These are phyloP conservation scores for Lithocarpus polystachyus DNA, from an alignment of 306 rosid species.

Conservation along the genomic window DNA sequence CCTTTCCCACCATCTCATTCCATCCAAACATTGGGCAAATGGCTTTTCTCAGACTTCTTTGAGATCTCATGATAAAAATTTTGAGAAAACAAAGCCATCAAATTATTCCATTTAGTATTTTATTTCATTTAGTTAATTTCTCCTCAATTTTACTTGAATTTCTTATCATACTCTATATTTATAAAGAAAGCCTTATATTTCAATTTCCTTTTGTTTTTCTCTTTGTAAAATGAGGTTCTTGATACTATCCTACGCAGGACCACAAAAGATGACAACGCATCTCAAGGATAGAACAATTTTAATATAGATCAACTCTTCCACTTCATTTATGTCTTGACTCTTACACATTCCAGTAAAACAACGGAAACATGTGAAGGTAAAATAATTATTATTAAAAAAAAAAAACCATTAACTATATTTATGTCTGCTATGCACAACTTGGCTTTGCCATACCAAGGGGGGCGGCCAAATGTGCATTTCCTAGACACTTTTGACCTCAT, in stretches of 20 bases:
- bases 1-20: too few species aligned
- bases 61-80: not conserved
- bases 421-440: not conserved
- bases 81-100: not conserved
- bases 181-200: not conserved
- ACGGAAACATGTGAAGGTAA: not conserved
- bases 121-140: not conserved
- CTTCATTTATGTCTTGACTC: not conserved
- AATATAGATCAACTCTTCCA: not conserved
- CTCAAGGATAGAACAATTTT: not conserved
- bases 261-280: not conserved
- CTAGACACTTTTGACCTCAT: not conserved
- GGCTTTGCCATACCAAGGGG: not conserved
- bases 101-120: not conserved
- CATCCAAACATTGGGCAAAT: not conserved
- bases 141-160: not conserved
- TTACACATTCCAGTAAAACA: not conserved
- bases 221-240: not conserved
- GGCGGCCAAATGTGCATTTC: not conserved
- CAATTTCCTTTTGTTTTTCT: not conserved
- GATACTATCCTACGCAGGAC: not conserved
- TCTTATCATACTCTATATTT: not conserved
- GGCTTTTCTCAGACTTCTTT: not conserved
- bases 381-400: too few species aligned
- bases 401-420: not conserved